phyloP scores from a whole-genome alignment of 1,139 yeast species.

The Entelexis paramagnoliae region DNA sequence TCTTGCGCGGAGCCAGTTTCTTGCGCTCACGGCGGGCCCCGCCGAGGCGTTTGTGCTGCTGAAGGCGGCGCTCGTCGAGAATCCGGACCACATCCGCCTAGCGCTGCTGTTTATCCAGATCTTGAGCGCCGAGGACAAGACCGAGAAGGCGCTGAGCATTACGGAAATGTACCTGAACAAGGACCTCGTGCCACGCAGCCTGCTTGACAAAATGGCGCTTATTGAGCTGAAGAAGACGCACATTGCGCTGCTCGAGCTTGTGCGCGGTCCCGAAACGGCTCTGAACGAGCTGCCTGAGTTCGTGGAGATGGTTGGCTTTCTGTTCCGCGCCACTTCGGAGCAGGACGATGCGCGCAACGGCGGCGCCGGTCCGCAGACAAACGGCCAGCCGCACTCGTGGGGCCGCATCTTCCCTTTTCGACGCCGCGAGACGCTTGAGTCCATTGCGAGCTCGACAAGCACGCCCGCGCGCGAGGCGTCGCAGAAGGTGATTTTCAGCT shows the following conservation, averaged over 20 bases:
- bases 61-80: slow-evolving; percentile 32
- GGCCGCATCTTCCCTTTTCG: slow-evolving; percentile 11
- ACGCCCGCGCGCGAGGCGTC: slow-evolving; percentile 8
- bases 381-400: background rate
- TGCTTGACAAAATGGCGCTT: slow-evolving; percentile 31
- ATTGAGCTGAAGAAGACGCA: slow-evolving; percentile 69
- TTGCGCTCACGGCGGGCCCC: slow-evolving; percentile 27
- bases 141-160: slow-evolving; percentile 34
- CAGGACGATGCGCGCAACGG: background rate
- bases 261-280: slow-evolving; percentile 51
- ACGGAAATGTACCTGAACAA: slow-evolving; percentile 19
- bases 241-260: slow-evolving; percentile 56
- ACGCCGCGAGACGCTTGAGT: background rate
- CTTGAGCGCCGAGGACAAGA: slow-evolving; percentile 44
- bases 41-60: slow-evolving; percentile 29
- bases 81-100: slow-evolving; percentile 34
- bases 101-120: slow-evolving; percentile 46
- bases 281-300: slow-evolving; percentile 58
- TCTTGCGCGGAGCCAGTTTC: slow-evolving; percentile 28
- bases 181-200: slow-evolving; percentile 25
- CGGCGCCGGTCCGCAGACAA: background rate
- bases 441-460: slow-evolving; percentile 10
- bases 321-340: slow-evolving; percentile 30
- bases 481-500: background rate
- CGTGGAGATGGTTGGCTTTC: slow-evolving; percentile 47